Percentiles rank a stretch among this genome's conserved stretches.
These are phyloP conservation scores for Fusarium secorum DNA, from an alignment of 2,329 filamentous ascomycete genomes.

Conservation along the genomic window DNA sequence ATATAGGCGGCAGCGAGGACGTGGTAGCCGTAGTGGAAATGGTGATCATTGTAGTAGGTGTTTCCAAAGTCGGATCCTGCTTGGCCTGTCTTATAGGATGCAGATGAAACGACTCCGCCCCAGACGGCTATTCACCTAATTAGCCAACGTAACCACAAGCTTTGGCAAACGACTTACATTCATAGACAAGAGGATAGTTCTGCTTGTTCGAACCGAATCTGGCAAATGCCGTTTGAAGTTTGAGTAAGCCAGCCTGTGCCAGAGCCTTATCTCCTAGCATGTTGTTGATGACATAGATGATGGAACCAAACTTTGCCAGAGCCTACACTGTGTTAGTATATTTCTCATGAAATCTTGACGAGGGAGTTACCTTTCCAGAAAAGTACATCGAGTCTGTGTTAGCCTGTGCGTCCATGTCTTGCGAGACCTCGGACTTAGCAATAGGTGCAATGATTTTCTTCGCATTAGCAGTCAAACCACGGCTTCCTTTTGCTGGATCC, in stretches of 20 bases:
- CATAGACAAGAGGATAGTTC: conserved; percentile 70
- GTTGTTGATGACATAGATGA: conserved; percentile 71
- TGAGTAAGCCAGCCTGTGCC: conserved; percentile 64
- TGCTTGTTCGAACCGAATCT: conserved; percentile 74
- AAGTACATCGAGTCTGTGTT: conserved; percentile 91
- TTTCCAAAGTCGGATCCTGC: conserved; percentile 86
- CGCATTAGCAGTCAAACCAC: conserved; percentile 61
- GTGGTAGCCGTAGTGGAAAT: conserved; percentile 87
- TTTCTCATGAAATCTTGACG: neutral
- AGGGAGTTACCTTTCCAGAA: conserved; percentile 75
- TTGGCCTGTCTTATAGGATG: conserved; percentile 74
- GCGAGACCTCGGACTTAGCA: conserved; percentile 76
- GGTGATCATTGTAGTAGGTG: conserved; percentile 80
- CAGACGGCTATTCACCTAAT: conserved; percentile 61
- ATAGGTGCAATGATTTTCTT: conserved; percentile 66
- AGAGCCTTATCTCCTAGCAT: conserved; percentile 66
- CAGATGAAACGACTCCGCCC: conserved; percentile 82
- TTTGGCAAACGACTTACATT: conserved; percentile 54
- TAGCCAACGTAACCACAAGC: conserved; percentile 9
- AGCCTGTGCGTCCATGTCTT: conserved; percentile 76
- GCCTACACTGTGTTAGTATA: conserved; percentile 53
- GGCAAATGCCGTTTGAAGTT: conserved; percentile 72
- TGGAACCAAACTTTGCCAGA: conserved; percentile 76
- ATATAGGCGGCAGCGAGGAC: conserved; percentile 87
- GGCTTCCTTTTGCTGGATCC: conserved; percentile 62